Percentiles rank a stretch among this genome's conserved stretches.
Conservation (phyloP, 139 green algal genomes). For the Haematococcus lacustris region DNA sequence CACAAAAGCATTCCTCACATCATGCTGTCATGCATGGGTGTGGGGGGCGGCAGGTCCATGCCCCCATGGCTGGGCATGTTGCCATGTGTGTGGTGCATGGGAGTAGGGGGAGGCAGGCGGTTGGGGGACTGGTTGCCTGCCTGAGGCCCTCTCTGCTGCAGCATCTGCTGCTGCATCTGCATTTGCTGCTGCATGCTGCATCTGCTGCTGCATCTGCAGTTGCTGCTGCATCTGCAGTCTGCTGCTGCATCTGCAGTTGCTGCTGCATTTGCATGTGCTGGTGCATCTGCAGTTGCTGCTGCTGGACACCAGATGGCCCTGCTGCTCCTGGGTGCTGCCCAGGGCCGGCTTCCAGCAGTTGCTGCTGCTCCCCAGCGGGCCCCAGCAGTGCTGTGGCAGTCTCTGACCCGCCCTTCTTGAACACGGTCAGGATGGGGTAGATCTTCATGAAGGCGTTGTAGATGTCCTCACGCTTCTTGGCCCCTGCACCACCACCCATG, state of each 20-base stretch:
- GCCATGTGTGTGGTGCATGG: slow-evolving; percentile 9
- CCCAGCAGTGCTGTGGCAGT: slow-evolving; percentile 13
- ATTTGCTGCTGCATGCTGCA: slow-evolving; percentile 1
- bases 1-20: too few species aligned
- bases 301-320: background rate
- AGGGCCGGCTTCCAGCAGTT: background rate
- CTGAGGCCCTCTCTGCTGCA: background rate
- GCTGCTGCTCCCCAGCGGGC: slow-evolving; percentile 2
- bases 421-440: slow-evolving; percentile 91
- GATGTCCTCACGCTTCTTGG: slow-evolving; percentile 91
- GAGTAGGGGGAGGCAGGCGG: slow-evolving; percentile 22
- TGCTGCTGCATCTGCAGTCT: too few species aligned
- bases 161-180: background rate
- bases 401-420: slow-evolving; percentile 80
- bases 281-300: background rate
- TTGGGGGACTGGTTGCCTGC: background rate
- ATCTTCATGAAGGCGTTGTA: slow-evolving; percentile 98
- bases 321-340: background rate
- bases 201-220: too few species aligned
- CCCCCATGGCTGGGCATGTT: background rate
- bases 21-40: slow-evolving; percentile 2
- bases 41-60: slow-evolving; percentile 12
- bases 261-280: background rate
- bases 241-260: slow-evolving; percentile 7
- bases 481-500: slow-evolving; percentile 59